Percentiles rank a stretch among this genome's conserved stretches.
Evolutionary conservation across 352 stramenopile species (phyloP).

Genomic region (Pythium aristosporum): DNA sequence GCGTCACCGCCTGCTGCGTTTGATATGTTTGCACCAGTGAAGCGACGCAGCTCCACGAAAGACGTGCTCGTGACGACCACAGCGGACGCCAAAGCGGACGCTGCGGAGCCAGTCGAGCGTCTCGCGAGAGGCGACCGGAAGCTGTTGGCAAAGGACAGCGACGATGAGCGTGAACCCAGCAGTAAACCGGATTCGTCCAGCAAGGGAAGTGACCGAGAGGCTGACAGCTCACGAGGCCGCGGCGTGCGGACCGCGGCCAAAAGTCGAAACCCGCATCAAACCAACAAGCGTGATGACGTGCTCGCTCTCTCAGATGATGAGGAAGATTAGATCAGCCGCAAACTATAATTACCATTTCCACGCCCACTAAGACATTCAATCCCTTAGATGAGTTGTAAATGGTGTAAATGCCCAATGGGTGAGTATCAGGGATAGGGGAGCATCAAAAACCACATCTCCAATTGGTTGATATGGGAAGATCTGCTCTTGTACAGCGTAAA

Average conservation of each 20-base stretch:
- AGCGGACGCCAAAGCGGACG: conserved; percentile 5
- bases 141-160: neutral
- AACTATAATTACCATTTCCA: too few relatives aligned
- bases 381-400: too few relatives aligned
- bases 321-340: conserved; percentile 13
- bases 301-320: conserved; percentile 28
- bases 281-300: conserved; percentile 19
- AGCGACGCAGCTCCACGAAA: conserved; percentile 20
- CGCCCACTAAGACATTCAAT: too few relatives aligned
- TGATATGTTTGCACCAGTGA: conserved; percentile 28
- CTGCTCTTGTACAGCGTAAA: neutral
- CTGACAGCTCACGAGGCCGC: neutral
- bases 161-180: conserved; percentile 15
- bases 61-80: neutral
- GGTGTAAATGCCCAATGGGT: neutral
- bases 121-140: neutral
- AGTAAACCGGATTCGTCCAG: neutral
- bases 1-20: neutral
- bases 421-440: neutral
- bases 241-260: conserved; percentile 11
- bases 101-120: conserved; percentile 9
- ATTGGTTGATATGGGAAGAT: neutral
- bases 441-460: neutral
- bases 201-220: neutral
- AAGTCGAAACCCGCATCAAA: neutral